Evolutionary conservation across 2,329 filamentous ascomycete genomes (phyloP).

Genomic region (Trichoderma oligosporum): DNA sequence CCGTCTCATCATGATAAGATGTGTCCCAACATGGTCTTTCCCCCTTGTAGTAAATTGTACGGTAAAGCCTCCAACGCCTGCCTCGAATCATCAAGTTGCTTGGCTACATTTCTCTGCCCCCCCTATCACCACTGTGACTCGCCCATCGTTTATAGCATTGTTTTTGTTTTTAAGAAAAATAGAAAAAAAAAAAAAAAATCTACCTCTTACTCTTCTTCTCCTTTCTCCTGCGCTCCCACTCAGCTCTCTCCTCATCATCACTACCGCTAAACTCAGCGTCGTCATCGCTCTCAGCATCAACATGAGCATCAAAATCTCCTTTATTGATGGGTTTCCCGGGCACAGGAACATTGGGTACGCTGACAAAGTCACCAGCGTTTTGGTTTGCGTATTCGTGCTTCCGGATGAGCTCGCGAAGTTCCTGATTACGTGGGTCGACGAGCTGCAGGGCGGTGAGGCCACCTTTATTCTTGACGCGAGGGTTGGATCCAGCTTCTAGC

Average conservation of each 20-base stretch:
- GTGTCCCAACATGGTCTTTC: constrained; percentile 10
- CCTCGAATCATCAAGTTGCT: constrained; percentile 2
- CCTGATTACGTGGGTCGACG: constrained; percentile 65
- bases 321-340: constrained; percentile 20
- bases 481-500: constrained; percentile 68
- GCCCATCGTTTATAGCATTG: neutral
- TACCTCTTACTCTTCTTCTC: constrained; percentile 31
- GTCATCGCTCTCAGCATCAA: constrained; percentile 42
- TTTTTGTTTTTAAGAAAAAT: neutral
- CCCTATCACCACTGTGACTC: neutral
- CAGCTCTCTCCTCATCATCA: constrained; percentile 60
- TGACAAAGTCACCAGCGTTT: constrained; percentile 57
- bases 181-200: too few species aligned
- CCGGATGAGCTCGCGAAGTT: constrained; percentile 60
- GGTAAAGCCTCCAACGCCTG: constrained; percentile 14
- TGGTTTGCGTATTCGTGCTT: constrained; percentile 65
- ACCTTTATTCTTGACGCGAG: constrained; percentile 63
- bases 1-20: neutral
- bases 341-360: constrained; percentile 27
- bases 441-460: constrained; percentile 69
- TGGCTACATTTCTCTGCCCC: neutral
- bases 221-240: constrained; percentile 54
- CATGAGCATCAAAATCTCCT: constrained; percentile 17
- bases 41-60: neutral
- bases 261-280: constrained; percentile 61